These are phyloP conservation scores for Ilyonectria robusta DNA, from an alignment of 2,329 filamentous ascomycete genomes.

Conservation along the genomic window DNA sequence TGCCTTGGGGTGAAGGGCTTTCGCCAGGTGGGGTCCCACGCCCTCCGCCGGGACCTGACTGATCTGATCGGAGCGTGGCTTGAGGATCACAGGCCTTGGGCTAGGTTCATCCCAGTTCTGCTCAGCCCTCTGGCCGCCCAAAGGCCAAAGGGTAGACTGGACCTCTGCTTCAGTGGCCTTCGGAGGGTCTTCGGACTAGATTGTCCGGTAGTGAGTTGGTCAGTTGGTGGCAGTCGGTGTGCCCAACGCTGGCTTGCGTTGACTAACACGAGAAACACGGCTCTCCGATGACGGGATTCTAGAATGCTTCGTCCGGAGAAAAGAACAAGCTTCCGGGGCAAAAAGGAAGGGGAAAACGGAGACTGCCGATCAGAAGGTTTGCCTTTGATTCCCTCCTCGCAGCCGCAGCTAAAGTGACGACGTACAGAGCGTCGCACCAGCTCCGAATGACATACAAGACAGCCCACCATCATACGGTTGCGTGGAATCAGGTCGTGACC, in stretches of 20 bases:
- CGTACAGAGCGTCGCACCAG: conserved; percentile 9
- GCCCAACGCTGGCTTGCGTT: conserved; percentile 2
- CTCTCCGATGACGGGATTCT: conserved; percentile 2
- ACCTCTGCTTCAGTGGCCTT: not conserved
- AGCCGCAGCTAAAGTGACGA: not conserved
- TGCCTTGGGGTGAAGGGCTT: not conserved
- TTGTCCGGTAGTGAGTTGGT: not conserved
- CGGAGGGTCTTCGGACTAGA: not conserved
- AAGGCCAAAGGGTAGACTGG: conserved; percentile 2
- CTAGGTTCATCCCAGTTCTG: conserved; percentile 43
- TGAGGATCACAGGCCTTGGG: conserved; percentile 44
- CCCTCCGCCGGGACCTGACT: conserved; percentile 30
- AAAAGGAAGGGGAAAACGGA: not conserved
- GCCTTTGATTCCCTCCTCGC: not conserved
- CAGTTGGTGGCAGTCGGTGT: conserved; percentile 11
- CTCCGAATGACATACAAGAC: conserved; percentile 37
- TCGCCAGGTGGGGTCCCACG: conserved; percentile 5
- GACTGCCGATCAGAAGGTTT: conserved; percentile 14
- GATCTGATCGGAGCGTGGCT: conserved; percentile 49
- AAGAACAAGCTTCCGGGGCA: not conserved
- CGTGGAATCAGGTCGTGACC: conserved; percentile 26
- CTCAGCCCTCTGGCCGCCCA: not conserved
- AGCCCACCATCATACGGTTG: conserved; percentile 48
- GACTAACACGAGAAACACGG: conserved; percentile 12
- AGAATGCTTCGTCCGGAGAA: conserved; percentile 13